phyloP scores from a whole-genome alignment of 352 stramenopile species.

The Globisporangium nodosum region DNA sequence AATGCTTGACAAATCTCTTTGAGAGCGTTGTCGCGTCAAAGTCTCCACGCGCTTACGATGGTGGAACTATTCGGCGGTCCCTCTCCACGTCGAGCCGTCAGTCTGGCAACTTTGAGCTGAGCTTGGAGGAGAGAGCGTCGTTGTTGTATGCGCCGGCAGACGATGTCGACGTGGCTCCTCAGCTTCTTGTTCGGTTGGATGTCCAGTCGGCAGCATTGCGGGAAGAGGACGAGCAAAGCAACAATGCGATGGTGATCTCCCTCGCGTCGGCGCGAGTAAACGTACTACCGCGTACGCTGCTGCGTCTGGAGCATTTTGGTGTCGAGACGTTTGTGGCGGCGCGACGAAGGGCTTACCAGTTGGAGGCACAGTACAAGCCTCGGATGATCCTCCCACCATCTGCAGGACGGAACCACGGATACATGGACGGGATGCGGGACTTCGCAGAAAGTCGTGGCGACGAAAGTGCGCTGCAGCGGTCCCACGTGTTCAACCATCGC shows the following conservation, averaged over 20 bases:
- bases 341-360: slow-evolving; percentile 30
- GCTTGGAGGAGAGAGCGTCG: slow-evolving; percentile 3
- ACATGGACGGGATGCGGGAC: slow-evolving; percentile 23
- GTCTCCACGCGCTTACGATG: neutral
- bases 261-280: slow-evolving; percentile 45
- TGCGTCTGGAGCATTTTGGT: slow-evolving; percentile 54
- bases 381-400: slow-evolving; percentile 22
- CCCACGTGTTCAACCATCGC: slow-evolving; percentile 1
- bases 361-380: slow-evolving; percentile 35
- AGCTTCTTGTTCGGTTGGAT: slow-evolving; percentile 6
- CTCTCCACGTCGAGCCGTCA: slow-evolving; percentile 1
- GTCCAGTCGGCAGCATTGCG: neutral
- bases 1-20: slow-evolving; percentile 15
- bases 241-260: slow-evolving; percentile 5
- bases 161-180: slow-evolving; percentile 1
- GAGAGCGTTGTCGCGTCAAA: slow-evolving; percentile 1
- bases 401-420: slow-evolving; percentile 17
- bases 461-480: neutral
- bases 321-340: slow-evolving; percentile 43
- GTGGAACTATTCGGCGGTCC: neutral
- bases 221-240: neutral
- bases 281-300: slow-evolving; percentile 38
- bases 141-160: neutral
- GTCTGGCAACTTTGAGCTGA: slow-evolving; percentile 5
- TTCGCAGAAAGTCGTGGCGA: slow-evolving; percentile 16